Conservation (phyloP, 2,329 filamentous ascomycete genomes). For the Aureobasidium sp. region DNA sequence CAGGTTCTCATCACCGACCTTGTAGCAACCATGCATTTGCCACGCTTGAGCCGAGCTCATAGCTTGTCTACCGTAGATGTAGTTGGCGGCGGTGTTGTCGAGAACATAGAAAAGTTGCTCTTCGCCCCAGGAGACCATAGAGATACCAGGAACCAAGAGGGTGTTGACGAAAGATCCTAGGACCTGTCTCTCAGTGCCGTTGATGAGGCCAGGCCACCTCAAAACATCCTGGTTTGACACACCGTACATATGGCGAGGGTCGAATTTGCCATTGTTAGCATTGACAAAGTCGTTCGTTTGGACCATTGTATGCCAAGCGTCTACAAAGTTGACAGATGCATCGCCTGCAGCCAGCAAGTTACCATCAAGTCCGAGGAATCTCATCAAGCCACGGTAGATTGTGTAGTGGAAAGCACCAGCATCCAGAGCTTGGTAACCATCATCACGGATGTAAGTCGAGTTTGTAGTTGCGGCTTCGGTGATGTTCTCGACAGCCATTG, state of each 20-base stretch:
- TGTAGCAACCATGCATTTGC: constrained; percentile 56
- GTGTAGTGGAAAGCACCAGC: constrained; percentile 56
- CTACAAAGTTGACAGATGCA: constrained; percentile 43
- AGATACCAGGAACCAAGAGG: constrained; percentile 52
- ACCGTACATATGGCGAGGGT: constrained; percentile 57
- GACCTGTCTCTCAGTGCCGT: constrained; percentile 50
- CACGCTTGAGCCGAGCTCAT: constrained; percentile 55
- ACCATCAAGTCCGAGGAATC: constrained; percentile 53
- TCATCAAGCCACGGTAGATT: constrained; percentile 53
- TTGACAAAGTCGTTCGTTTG: constrained; percentile 53
- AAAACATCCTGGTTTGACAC: constrained; percentile 60
- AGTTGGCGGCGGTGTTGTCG: constrained; percentile 56
- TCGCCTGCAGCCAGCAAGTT: constrained; percentile 36
- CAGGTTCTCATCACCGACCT: constrained; percentile 48
- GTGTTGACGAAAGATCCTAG: constrained; percentile 52
- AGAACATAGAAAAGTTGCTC: constrained; percentile 58
- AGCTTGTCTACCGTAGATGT: constrained; percentile 56
- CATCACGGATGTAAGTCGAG: constrained; percentile 43
- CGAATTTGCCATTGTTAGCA: constrained; percentile 51
- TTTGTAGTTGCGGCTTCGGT: constrained; percentile 43
- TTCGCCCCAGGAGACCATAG: constrained; percentile 54
- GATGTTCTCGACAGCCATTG: constrained; percentile 41
- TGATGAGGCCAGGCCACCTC: constrained; percentile 51
- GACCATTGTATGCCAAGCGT: constrained; percentile 49
- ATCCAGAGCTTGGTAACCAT: constrained; percentile 48